Percentiles rank a stretch among this genome's conserved stretches.
phyloP scores from a whole-genome alignment of 306 rosid species.

The Fragaria iinumae region DNA sequence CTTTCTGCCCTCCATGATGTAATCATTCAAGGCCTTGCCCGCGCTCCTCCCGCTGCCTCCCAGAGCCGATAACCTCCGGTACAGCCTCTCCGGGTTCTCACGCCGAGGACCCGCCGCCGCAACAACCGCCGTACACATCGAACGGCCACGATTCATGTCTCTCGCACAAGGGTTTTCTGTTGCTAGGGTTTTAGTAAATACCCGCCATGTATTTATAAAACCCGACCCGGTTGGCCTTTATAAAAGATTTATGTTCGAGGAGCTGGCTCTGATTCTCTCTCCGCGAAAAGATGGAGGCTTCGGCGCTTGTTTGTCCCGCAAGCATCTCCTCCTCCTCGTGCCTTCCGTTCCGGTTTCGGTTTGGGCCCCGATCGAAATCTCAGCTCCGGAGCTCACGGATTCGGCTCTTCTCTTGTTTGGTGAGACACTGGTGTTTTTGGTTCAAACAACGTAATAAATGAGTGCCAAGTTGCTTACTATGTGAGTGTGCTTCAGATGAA shows the following conservation, averaged over 20 bases:
- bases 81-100: conserved; percentile 32
- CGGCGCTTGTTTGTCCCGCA: conserved; percentile 36
- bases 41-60: conserved; percentile 58
- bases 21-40: conserved; percentile 48
- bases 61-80: conserved; percentile 54
- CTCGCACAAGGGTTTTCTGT: background rate
- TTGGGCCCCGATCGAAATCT: conserved; percentile 14
- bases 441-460: too few relatives aligned
- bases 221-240: background rate
- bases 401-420: conserved; percentile 42
- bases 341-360: too few relatives aligned
- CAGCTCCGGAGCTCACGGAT: conserved; percentile 28
- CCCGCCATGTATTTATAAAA: background rate
- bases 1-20: conserved; percentile 54
- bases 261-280: background rate
- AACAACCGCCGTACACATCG: conserved; percentile 13
- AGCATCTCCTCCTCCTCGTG: conserved; percentile 12
- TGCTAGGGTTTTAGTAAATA: background rate
- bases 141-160: conserved; percentile 45
- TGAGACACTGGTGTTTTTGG: conserved; percentile 6
- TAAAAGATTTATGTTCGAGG: too few relatives aligned
- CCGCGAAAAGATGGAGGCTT: conserved; percentile 47
- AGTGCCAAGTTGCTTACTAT: background rate
- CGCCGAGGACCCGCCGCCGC: conserved; percentile 1
- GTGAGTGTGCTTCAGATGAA: background rate